These are phyloP conservation scores for Candida mesenterica DNA, from an alignment of 1,139 yeast genomes.

Conservation along the genomic window DNA sequence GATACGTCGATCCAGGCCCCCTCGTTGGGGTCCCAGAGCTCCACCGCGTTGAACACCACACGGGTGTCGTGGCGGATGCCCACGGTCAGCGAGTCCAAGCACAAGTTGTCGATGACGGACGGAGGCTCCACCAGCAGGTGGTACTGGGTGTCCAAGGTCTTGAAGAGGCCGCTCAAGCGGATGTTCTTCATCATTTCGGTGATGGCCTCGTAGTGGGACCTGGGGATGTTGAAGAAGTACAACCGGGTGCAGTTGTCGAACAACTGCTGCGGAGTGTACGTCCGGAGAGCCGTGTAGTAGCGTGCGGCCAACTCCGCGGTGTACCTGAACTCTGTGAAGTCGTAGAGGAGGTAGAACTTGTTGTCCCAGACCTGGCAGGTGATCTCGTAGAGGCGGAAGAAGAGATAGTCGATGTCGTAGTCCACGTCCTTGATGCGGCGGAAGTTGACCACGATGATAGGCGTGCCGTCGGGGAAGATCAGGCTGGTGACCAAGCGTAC, in stretches of 20 bases:
- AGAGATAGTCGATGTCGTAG: constrained; percentile 53
- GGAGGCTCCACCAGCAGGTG: constrained; percentile 50
- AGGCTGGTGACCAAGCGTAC: constrained; percentile 59
- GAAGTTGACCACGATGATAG: constrained; percentile 59
- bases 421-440: constrained; percentile 40
- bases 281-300: constrained; percentile 32
- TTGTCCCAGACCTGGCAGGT: constrained; percentile 75
- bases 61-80: constrained; percentile 52
- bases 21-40: constrained; percentile 41
- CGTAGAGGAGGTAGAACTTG: constrained; percentile 61
- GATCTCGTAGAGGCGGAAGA: constrained; percentile 64
- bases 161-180: constrained; percentile 16
- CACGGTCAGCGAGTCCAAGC: constrained; percentile 43
- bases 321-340: constrained; percentile 61
- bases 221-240: constrained; percentile 62
- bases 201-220: constrained; percentile 36
- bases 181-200: constrained; percentile 22
- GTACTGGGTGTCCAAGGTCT: constrained; percentile 27
- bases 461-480: constrained; percentile 70
- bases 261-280: constrained; percentile 49
- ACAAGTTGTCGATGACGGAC: constrained; percentile 47
- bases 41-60: constrained; percentile 59
- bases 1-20: constrained; percentile 48
- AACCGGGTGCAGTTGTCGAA: constrained; percentile 53
- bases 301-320: constrained; percentile 30